Conservation (phyloP, 805 yeast genomes). For the Grigorovia yakushimaensis region DNA sequence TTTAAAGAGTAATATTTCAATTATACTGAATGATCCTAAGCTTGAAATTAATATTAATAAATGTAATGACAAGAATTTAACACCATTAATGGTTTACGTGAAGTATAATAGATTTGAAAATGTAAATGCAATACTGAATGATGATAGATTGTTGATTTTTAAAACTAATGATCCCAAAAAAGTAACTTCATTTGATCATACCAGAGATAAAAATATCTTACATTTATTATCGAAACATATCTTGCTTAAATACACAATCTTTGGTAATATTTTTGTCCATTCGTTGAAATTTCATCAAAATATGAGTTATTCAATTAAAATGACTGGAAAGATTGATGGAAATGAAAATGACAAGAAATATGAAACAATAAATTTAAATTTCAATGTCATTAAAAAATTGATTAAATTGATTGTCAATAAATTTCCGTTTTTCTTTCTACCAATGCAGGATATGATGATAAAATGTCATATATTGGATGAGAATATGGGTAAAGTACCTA, state of each 20-base stretch:
- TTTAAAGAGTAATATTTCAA: constrained; percentile 40
- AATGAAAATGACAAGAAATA: neutral
- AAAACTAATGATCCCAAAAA: constrained; percentile 17
- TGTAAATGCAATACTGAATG: constrained; percentile 39
- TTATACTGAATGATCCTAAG: constrained; percentile 24
- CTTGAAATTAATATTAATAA: constrained; percentile 43
- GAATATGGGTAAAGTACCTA: neutral
- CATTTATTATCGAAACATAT: constrained; percentile 11
- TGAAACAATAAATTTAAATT: constrained; percentile 1
- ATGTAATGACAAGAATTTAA: constrained; percentile 44
- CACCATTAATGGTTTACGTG: constrained; percentile 65
- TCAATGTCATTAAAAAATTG: constrained; percentile 14
- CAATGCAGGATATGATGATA: constrained; percentile 11
- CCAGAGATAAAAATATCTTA: constrained; percentile 27
- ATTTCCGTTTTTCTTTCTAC: constrained; percentile 17
- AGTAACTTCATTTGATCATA: constrained; percentile 38
- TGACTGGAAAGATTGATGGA: neutral
- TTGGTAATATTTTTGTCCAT: constrained; percentile 11
- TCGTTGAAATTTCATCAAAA: constrained; percentile 14
- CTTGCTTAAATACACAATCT: constrained; percentile 5
- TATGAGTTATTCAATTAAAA: constrained; percentile 7
- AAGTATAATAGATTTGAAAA: constrained; percentile 60
- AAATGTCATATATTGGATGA: constrained; percentile 3
- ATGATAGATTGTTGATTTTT: constrained; percentile 38
- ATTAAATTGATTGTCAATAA: constrained; percentile 10